phyloP scores from a whole-genome alignment of 1,139 yeast genomes.

The Yamadazyma trypodendri region DNA sequence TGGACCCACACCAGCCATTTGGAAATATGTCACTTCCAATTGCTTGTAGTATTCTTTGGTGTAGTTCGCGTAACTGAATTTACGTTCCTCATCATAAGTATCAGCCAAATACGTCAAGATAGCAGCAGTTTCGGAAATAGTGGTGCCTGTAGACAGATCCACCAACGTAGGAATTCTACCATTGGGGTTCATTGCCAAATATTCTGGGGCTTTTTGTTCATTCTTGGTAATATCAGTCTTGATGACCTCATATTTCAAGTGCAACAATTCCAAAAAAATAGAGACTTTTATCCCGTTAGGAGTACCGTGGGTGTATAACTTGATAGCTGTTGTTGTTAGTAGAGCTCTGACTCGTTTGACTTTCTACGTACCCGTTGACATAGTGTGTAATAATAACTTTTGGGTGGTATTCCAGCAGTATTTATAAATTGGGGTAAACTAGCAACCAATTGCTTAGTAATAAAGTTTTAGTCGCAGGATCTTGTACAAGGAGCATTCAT shows the following conservation, averaged over 20 bases:
- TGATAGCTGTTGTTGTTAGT: slow-evolving; percentile 5
- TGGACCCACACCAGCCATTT: slow-evolving; percentile 60
- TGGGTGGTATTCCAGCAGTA: no score
- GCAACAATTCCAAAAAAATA: slow-evolving; percentile 46
- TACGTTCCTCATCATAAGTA: slow-evolving; percentile 53
- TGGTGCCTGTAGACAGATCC: slow-evolving; percentile 43
- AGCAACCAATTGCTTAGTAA: no score
- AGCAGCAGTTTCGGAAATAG: slow-evolving; percentile 60
- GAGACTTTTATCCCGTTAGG: slow-evolving; percentile 59
- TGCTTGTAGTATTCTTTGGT: slow-evolving; percentile 49
- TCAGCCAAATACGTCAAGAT: slow-evolving; percentile 56
- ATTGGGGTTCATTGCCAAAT: slow-evolving; percentile 53
- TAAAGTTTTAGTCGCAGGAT: no score
- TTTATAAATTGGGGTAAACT: no score
- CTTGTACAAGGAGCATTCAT: no score
- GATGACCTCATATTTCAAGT: slow-evolving; percentile 46
- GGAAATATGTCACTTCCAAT: slow-evolving; percentile 53
- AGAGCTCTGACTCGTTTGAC: no score
- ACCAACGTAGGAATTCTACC: slow-evolving; percentile 63
- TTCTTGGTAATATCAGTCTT: slow-evolving; percentile 38
- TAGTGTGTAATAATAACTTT: no score
- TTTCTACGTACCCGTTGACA: no score
- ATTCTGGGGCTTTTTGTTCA: slow-evolving; percentile 52
- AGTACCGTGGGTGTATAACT: slow-evolving; percentile 44
- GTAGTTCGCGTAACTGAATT: slow-evolving; percentile 45